Conservation (phyloP, 768 basidiomycete species). For the Sporobolomyces pararoseus region DNA sequence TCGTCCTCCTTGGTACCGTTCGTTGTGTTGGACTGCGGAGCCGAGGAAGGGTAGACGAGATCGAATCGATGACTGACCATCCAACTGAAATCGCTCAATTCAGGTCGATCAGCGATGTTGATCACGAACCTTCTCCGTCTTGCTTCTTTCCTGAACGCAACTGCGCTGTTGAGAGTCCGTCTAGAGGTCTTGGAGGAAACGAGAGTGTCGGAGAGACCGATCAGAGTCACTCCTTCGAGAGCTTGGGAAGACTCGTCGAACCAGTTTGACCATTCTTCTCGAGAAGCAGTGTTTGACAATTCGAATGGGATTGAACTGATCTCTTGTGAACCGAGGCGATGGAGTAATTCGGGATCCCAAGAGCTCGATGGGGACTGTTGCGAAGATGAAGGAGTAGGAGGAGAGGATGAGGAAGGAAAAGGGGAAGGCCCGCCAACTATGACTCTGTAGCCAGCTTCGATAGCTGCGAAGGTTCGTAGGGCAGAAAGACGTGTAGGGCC, state of each 20-base stretch:
- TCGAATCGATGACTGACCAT: conserved; percentile 77
- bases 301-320: conserved; percentile 58
- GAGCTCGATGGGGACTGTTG: not conserved
- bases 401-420: not conserved
- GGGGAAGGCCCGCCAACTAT: conserved; percentile 25
- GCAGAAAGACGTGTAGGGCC: conserved; percentile 79
- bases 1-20: conserved; percentile 15
- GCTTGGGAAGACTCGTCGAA: not conserved
- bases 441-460: conserved; percentile 44
- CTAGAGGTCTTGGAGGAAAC: conserved; percentile 42
- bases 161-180: conserved; percentile 56
- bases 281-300: not conserved
- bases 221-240: conserved; percentile 47
- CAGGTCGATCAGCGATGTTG: conserved; percentile 81
- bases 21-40: not conserved
- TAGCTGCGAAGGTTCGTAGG: conserved; percentile 62
- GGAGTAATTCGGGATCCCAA: conserved; percentile 56
- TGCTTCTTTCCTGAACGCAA: conserved; percentile 59
- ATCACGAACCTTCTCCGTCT: conserved; percentile 63
- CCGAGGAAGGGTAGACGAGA: conserved; percentile 47
- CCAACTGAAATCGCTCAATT: conserved; percentile 84
- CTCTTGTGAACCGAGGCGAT: conserved; percentile 58
- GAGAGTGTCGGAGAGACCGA: conserved; percentile 79
- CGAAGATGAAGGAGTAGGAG: not conserved
- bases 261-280: conserved; percentile 23